phyloP scores from a whole-genome alignment of 2,329 filamentous ascomycete species.

The Colletotrichum sp. region DNA sequence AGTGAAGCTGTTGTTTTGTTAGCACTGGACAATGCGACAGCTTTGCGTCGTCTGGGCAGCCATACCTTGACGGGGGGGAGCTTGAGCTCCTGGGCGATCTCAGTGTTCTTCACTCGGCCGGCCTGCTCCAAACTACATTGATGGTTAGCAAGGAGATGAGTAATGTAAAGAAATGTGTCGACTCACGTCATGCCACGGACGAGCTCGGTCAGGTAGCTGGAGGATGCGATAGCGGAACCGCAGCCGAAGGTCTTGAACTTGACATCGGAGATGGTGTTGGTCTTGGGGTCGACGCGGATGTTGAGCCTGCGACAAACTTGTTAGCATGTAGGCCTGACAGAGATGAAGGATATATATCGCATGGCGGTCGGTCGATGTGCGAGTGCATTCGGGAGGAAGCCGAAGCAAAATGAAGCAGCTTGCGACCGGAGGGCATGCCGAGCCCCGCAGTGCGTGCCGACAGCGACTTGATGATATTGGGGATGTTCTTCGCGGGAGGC shows the following conservation, averaged over 20 bases:
- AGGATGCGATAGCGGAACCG: slow-evolving; percentile 92
- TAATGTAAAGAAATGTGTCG: background rate
- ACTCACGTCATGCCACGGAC: slow-evolving; percentile 85
- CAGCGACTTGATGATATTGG: background rate
- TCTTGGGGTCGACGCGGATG: slow-evolving; percentile 87
- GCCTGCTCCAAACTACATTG: slow-evolving; percentile 77
- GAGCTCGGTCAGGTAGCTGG: slow-evolving; percentile 94
- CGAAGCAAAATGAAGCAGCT: background rate
- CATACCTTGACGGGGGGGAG: slow-evolving; percentile 84
- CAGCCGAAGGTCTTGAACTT: slow-evolving; percentile 99
- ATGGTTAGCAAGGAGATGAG: background rate
- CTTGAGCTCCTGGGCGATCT: slow-evolving; percentile 96
- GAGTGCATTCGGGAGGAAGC: background rate
- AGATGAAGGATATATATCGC: background rate
- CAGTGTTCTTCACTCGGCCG: slow-evolving; percentile 90
- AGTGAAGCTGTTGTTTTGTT: slow-evolving; percentile 69
- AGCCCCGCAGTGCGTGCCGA: background rate
- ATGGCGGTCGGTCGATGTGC: background rate
- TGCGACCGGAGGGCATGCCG: background rate
- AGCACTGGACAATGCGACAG: slow-evolving; percentile 22
- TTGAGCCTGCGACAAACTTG: slow-evolving; percentile 54
- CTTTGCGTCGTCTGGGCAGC: background rate
- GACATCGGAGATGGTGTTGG: slow-evolving; percentile 89
- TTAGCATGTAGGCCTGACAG: background rate
- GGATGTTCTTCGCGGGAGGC: background rate